phyloP scores from a whole-genome alignment of 2,329 filamentous ascomycete species.

The Coniella vitis region DNA sequence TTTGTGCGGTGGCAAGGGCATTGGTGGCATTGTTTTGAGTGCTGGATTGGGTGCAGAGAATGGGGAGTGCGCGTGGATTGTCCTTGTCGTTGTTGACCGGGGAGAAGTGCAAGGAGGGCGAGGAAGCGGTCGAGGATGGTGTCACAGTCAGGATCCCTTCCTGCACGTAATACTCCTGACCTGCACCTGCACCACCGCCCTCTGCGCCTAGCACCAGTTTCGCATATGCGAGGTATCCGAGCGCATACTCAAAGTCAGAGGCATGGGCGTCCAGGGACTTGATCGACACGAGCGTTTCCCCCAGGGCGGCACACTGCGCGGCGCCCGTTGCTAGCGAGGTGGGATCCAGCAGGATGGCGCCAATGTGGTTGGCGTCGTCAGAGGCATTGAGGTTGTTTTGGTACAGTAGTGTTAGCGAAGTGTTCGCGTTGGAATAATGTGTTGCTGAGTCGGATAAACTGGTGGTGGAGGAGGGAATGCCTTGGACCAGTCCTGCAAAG shows the following conservation, averaged over 20 bases:
- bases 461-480: neutral
- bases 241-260: slow-evolving; percentile 36
- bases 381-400: slow-evolving; percentile 49
- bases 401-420: slow-evolving; percentile 42
- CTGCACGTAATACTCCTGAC: slow-evolving; percentile 35
- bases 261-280: slow-evolving; percentile 33
- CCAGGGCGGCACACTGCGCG: slow-evolving; percentile 37
- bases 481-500: neutral
- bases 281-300: slow-evolving; percentile 39
- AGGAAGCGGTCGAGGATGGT: slow-evolving; percentile 20
- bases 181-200: neutral
- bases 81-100: slow-evolving; percentile 21
- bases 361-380: slow-evolving; percentile 45
- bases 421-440: slow-evolving; percentile 29
- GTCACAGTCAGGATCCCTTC: slow-evolving; percentile 32
- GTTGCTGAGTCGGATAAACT: neutral
- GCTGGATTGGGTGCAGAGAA: slow-evolving; percentile 45
- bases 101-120: neutral
- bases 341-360: slow-evolving; percentile 42
- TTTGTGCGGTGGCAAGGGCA: slow-evolving; percentile 24
- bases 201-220: neutral
- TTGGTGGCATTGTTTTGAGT: slow-evolving; percentile 15
- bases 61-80: slow-evolving; percentile 29
- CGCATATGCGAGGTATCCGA: slow-evolving; percentile 31
- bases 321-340: slow-evolving; percentile 29